Conservation (phyloP, 805 yeast species). For the Debaryomyces prosopidis region DNA sequence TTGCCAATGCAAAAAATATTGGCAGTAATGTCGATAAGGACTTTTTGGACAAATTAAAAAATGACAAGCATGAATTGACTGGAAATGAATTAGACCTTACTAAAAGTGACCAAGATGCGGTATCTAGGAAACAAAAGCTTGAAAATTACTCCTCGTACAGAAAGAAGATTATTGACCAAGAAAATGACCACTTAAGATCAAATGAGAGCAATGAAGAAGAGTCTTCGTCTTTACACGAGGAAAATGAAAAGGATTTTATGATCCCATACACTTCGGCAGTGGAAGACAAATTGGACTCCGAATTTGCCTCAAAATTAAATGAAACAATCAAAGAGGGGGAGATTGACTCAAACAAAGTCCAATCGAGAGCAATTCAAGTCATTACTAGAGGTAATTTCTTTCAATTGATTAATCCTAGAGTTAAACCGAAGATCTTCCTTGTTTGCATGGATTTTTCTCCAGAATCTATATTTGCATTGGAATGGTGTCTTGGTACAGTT, state of each 20-base stretch:
- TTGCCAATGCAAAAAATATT: slow-evolving; percentile 54
- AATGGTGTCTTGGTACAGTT: slow-evolving; percentile 86
- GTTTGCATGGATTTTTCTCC: slow-evolving; percentile 82
- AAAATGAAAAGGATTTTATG: slow-evolving; percentile 30
- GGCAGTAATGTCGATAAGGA: slow-evolving; percentile 38
- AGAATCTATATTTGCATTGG: slow-evolving; percentile 80
- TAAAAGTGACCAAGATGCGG: slow-evolving; percentile 47
- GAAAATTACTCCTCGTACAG: slow-evolving; percentile 61
- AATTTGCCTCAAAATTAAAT: slow-evolving; percentile 54
- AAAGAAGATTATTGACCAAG: slow-evolving; percentile 59
- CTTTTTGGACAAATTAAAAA: slow-evolving; percentile 30
- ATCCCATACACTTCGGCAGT: slow-evolving; percentile 70
- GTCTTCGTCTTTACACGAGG: slow-evolving; percentile 3
- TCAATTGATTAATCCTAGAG: slow-evolving; percentile 44
- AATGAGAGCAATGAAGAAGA: slow-evolving; percentile 8
- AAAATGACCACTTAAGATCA: slow-evolving; percentile 32
- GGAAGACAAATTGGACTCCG: slow-evolving; percentile 64
- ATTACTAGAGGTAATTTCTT: slow-evolving; percentile 70
- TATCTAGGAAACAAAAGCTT: slow-evolving; percentile 48
- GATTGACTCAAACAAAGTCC: slow-evolving; percentile 50
- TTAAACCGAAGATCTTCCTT: slow-evolving; percentile 60
- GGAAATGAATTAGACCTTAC: slow-evolving; percentile 46
- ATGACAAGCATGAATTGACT: slow-evolving; percentile 39
- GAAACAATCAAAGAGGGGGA: slow-evolving; percentile 56
- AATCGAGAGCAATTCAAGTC: slow-evolving; percentile 65